Base-by-base conservation (phyloP, 148 eudicot genomes). In the Amaranthus palmeri region DNA sequence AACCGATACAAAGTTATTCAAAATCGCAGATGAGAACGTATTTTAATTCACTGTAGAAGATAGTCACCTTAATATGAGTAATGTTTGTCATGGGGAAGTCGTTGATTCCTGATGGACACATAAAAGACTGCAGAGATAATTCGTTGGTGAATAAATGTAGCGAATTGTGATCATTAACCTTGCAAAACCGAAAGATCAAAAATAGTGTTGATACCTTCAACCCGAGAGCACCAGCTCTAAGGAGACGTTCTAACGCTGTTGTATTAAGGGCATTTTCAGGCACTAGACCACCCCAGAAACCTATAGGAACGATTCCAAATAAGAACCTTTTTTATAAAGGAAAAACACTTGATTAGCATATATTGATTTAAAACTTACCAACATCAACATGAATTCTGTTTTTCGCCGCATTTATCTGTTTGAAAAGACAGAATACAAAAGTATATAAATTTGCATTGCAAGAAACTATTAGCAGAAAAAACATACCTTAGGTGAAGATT, bases 211-310 rank as follows among this genome's bases (percentile, higher is more conserved):
- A 57, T 82, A 90, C 99, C 99, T 95, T 92, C 17, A 95, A 80
- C 74, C 99, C 99, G 70, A 95, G 93, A 79, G 76, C 99, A 70
- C 99, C 97, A 43, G 99, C 96, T 17, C 80, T 79, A 67, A 95
- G 86, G 43, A 95, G 87, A 49, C 78, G 78, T 76, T 95, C 93
- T 58, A 95, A 71, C 66, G 87, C 76, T 76, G 87, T 90, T 78
- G 84, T 74, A 74, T 95, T 88, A 65, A 83, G 83, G 62, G 99
- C 97, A 87, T 95, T 95, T 42, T 85, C 97, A n/a, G 99, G 99
- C 56, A 90, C 97, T 60, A 95, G 90, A 76, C 99, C 97, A 59
- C 97, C 99, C 99, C 99, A 95, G 61, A 95, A 95, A 78, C 99
- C 99, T 95, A 45, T 47, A 78, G 67, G n/a, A 53, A 76, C 44